Base-by-base conservation (phyloP, 305 asterid genomes). In the Lippia alba region DNA sequence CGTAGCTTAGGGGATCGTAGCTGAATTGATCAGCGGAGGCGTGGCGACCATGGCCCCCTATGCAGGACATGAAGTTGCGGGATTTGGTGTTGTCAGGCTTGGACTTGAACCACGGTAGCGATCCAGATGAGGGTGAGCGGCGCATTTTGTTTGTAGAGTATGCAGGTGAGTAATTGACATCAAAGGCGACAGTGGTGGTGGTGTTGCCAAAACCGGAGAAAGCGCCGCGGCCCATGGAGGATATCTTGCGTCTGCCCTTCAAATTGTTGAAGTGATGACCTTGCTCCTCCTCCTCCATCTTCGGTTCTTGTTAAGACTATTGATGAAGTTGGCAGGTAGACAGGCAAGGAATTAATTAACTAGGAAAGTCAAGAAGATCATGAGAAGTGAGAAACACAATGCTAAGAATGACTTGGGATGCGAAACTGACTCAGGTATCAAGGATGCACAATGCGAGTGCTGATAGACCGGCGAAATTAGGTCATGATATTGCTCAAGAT, bases 1-100 rank as follows among this genome's bases (percentile, higher is more conserved):
- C 54, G 61, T 89, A 89, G 71, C 91, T 86, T 18, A 80, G 82
- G 6, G 91, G 91, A 59, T 86, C 92, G 30, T 89, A 89, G 82
- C 84, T 83, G 75, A 89, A 82, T 41, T 41, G 48, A 56, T 89
- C 96, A 0, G 87, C 92, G 1, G 92, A 89, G 10, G 79, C 67
- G 36, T 85, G 82, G 30, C 95, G 88, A 16, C 88, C 89, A 44
- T 79, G 85, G 57, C 82, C 80, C 4, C 78, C 81, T 53, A 72
- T 78, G 6, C 87, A 72, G 0, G 84, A 74, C 8, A 80, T 77
- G 56, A 86, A 75, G 58, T 56, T 72, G 39, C 78, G 72, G 48
- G 6, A 34, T 34, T 34, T 34, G 3, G 72, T 20, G 1, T 73
- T 78, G 10, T 46, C 33, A 58, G 77, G 45, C 67, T 68, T 80